Evolutionary conservation across 306 rosid species (phyloP).

Genomic region (Astragalus membranaceus): DNA sequence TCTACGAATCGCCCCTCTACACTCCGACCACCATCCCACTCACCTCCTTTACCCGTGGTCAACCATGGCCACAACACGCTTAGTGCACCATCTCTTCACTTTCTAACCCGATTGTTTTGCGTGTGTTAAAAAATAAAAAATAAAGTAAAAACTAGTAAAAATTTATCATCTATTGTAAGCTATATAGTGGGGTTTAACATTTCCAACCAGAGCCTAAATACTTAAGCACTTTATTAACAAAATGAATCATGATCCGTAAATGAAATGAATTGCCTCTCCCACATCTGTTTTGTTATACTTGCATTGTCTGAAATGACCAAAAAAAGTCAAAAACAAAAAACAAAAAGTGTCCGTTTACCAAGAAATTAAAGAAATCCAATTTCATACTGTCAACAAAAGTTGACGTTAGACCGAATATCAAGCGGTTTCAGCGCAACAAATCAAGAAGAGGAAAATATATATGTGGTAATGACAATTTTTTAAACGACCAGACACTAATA

Average conservation of each 20-base stretch:
- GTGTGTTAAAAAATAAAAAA: too few relatives aligned
- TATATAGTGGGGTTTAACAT: too few relatives aligned
- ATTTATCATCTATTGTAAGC: too few relatives aligned
- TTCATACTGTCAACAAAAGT: background rate
- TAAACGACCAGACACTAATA: conserved; percentile 14
- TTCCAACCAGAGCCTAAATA: too few relatives aligned
- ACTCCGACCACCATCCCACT: too few relatives aligned
- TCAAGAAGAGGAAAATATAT: background rate
- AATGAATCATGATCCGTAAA: background rate
- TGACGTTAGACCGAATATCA: background rate
- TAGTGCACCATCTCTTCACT: too few relatives aligned
- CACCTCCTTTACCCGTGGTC: too few relatives aligned
- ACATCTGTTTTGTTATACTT: background rate
- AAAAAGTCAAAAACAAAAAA: background rate
- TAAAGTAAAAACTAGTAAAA: too few relatives aligned
- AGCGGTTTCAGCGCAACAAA: conserved; percentile 8
- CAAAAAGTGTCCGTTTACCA: too few relatives aligned
- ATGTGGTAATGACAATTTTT: background rate
- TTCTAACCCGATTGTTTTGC: too few relatives aligned
- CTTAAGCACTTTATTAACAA: background rate
- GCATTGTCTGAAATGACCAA: background rate
- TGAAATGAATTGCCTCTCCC: background rate
- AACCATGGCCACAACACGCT: too few relatives aligned
- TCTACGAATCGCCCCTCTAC: too few relatives aligned
- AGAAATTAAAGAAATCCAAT: background rate